These are phyloP conservation scores for Wickerhamomyces sp. DNA, from an alignment of 1,139 yeast species.

Conservation along the genomic window DNA sequence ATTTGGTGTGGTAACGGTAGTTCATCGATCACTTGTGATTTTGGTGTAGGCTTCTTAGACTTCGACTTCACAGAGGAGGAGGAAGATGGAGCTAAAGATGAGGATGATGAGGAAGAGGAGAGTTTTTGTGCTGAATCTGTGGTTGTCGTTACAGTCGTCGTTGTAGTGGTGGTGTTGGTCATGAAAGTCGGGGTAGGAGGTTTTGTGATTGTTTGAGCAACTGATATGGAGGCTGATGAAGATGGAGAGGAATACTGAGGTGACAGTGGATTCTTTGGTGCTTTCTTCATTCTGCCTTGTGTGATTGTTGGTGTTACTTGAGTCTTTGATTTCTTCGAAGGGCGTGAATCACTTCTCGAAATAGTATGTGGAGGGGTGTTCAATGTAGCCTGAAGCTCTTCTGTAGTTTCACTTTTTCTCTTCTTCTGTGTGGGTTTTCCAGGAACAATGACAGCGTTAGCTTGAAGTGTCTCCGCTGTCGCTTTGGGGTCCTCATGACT, in stretches of 20 bases:
- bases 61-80: too few relatives aligned
- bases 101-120: too few relatives aligned
- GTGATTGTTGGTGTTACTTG: constrained; percentile 21
- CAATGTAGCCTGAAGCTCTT: constrained; percentile 14
- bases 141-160: too few relatives aligned
- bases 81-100: too few relatives aligned
- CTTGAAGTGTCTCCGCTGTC: too few relatives aligned
- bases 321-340: constrained; percentile 10
- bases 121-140: too few relatives aligned
- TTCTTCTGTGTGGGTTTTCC: too few relatives aligned
- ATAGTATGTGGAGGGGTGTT: constrained; percentile 25
- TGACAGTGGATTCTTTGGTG: constrained; percentile 18
- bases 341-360: constrained; percentile 14
- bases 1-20: constrained; percentile 20
- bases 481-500: too few relatives aligned
- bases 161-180: constrained; percentile 10
- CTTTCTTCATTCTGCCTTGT: constrained; percentile 15
- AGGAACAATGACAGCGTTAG: too few relatives aligned
- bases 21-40: constrained; percentile 6
- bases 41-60: constrained; percentile 7
- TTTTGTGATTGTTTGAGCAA: constrained; percentile 10
- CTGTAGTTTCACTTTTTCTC: constrained; percentile 10
- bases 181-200: constrained; percentile 24
- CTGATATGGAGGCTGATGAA: constrained; percentile 2
- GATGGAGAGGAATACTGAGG: constrained; percentile 24